Evolutionary conservation across 2,329 filamentous ascomycete species (phyloP), one percentile per base, ranked within the genome.

Genomic region (Botrytis cinerea): DNA sequence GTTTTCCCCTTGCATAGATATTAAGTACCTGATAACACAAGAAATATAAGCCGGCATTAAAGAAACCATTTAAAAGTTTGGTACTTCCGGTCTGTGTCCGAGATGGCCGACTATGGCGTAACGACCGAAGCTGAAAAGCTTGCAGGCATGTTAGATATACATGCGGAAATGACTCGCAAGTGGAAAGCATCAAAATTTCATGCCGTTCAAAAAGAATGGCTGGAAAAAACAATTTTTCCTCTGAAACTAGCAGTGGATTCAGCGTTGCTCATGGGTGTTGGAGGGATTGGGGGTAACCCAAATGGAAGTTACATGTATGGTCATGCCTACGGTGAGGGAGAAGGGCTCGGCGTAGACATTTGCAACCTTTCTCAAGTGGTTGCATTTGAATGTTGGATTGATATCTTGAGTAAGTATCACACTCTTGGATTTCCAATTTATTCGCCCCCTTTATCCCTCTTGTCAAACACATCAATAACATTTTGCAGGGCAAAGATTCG

Each of bases 311-410:
- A 32, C 14, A 57, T 28, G 51, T 57, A 28, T 28, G 51, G 28
- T 18, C 6, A 28, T 18, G 6, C 6, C 28, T 57, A 57, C n/a
- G 51, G n/a, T 28, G 8, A 14, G n/a, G 9, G 14, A 28, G n/a
- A 32, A 28, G 51, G 18, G 16, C 2, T 3, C 0, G 51, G 6
- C 51, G 0, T 0, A 18, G 51, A 28, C 28, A 3, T 57, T 18
- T 1, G 4, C 14, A 3, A 57, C 16, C 9, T 57, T 16, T 28
- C 51, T 16, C 14, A 8, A 18, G 14, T 32, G n/a, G n/a, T 57
- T 28, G 51, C 25, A n/a, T 57, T 57, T 28, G 51, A 57, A 28
- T 57, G 51, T 57, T 57, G n/a, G 51, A 18, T 57, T 57, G 51
- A 57, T 57, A 57, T 57, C 9, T 57, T 57, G 51, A 57, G 51